Base-by-base conservation (phyloP, 208 protist genomes). In the Acanthamoeba polyphaga region DNA sequence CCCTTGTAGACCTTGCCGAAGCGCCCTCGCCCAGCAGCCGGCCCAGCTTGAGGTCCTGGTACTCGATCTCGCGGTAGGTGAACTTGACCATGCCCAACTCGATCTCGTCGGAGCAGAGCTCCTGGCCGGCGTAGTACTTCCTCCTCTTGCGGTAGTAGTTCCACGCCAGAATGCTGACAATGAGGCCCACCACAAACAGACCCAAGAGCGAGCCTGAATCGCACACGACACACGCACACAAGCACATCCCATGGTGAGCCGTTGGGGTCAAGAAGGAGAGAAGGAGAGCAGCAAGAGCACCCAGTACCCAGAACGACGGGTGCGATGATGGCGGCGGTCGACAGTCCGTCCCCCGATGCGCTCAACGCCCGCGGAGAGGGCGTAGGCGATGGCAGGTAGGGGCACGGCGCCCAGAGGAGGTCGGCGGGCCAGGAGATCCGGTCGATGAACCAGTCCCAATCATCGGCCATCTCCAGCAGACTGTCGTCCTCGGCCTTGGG, bases 1-100 rank as follows among this genome's bases (percentile, higher is more conserved):
- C 51, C 84, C 29, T 68, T 64, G 84, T 91, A 91, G n/a, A 93
- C 89, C 64, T 93, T 93, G 64, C 89, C 89, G 53, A 93, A 93
- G 27, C 89, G 29, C 89, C 89, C 19, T 78, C 38, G 27, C 89
- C 89, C 19, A 93, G 89, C 89, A 80, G 46, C 49, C 46, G 32
- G 5, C 89, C 89, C 7, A 93, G n/a, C 68, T 55, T 72, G 46
- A 93, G 89, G 38, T 93, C 89, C n/a, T 93, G 43, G n/a, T n/a
- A 62, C 32, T 93, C 68, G 66, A 93, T 93, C 89, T 80, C 66
- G 15, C 64, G 43, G 66, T 60, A 93, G 32, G 89, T 80, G 68
- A 93, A 93, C 89, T 78, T 55, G 15, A 53, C 12, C 19, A 29
- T 3, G 74, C 74, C 82, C 13, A 70, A 0, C 82, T 84, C 74